These are phyloP conservation scores for Globisporangium nunn DNA, from an alignment of 352 stramenopile species.

Conservation along the genomic window DNA sequence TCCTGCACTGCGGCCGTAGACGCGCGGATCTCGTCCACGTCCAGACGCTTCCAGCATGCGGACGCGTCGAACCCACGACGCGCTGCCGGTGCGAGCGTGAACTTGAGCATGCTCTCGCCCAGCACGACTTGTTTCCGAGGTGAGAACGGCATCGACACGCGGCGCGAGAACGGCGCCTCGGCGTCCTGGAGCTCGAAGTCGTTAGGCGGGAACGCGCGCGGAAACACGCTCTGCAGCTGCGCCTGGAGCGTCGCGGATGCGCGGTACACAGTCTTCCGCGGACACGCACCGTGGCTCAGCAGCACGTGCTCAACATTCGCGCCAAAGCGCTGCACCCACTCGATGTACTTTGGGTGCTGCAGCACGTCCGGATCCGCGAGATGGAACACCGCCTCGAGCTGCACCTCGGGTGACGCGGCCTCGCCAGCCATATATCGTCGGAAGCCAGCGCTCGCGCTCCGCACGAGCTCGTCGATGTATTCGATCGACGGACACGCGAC, in stretches of 20 bases:
- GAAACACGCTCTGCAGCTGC: conserved; percentile 63
- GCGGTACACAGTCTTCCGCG: conserved; percentile 65
- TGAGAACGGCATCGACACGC: conserved; percentile 15
- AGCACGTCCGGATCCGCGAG: conserved; percentile 41
- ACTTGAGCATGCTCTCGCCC: conserved; percentile 71
- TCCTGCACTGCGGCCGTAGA: conserved; percentile 20
- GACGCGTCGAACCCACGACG: conserved; percentile 60
- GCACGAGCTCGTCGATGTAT: conserved; percentile 55
- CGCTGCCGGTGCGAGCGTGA: conserved; percentile 40
- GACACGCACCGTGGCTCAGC: conserved; percentile 38
- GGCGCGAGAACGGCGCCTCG: conserved; percentile 24
- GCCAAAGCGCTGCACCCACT: conserved; percentile 56
- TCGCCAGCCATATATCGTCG: conserved; percentile 21
- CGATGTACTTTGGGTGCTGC: conserved; percentile 43
- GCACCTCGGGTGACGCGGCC: conserved; percentile 19
- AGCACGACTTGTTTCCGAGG: conserved; percentile 28
- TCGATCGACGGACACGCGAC: conserved; percentile 53
- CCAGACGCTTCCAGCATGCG: conserved; percentile 37
- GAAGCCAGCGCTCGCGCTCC: conserved; percentile 22
- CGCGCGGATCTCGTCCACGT: conserved; percentile 39
- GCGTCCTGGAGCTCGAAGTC: conserved; percentile 37
- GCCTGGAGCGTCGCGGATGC: conserved; percentile 63
- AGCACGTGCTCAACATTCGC: conserved; percentile 49
- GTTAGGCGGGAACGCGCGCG: conserved; percentile 44
- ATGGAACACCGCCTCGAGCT: conserved; percentile 64